A percentile compares a stretch with the other conserved stretches of the same genome.
Evolutionary conservation across 352 stramenopile species (phyloP).

Genomic region (Phytopythium montanum): DNA sequence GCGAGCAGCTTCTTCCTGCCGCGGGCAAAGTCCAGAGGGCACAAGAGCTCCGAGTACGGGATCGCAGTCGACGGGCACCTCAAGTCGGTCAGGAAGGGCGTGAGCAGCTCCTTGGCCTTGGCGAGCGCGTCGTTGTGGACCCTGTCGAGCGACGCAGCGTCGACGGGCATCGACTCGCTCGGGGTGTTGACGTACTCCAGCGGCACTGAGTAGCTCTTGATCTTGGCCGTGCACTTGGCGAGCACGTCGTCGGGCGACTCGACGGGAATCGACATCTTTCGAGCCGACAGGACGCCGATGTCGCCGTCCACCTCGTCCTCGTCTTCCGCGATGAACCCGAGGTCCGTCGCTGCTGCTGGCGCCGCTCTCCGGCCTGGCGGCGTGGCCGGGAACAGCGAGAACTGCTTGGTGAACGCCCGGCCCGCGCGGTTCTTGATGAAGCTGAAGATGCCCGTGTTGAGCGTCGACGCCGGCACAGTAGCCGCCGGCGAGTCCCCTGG

Average conservation of each 20-base stretch:
- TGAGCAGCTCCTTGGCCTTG: constrained; percentile 41
- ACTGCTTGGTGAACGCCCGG: constrained; percentile 61
- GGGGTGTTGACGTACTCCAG: constrained; percentile 47
- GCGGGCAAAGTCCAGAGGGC: constrained; percentile 42
- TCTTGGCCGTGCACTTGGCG: constrained; percentile 38
- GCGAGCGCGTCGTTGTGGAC: constrained; percentile 50
- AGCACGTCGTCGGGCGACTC: constrained; percentile 45
- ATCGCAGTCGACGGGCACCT: constrained; percentile 26
- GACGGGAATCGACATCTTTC: constrained; percentile 11
- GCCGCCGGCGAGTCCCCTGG: constrained; percentile 6
- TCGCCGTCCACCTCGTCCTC: constrained; percentile 32
- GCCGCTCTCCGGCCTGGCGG: constrained; percentile 17
- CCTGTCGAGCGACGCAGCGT: constrained; percentile 29
- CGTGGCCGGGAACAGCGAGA: constrained; percentile 40
- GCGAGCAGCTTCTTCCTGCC: constrained; percentile 60
- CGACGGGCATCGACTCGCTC: constrained; percentile 58
- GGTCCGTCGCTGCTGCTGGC: constrained; percentile 3
- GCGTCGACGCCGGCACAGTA: constrained; percentile 10
- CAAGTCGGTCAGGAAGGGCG: constrained; percentile 54
- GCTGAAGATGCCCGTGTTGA: constrained; percentile 76
- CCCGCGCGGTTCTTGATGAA: constrained; percentile 73
- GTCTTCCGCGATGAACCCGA: constrained; percentile 48
- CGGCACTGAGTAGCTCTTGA: constrained; percentile 50
- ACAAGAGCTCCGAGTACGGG: constrained; percentile 32
- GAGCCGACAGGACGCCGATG: not conserved